These are phyloP conservation scores for Daldinia eschscholtzii DNA, from an alignment of 2,329 filamentous ascomycete species.

Conservation along the genomic window DNA sequence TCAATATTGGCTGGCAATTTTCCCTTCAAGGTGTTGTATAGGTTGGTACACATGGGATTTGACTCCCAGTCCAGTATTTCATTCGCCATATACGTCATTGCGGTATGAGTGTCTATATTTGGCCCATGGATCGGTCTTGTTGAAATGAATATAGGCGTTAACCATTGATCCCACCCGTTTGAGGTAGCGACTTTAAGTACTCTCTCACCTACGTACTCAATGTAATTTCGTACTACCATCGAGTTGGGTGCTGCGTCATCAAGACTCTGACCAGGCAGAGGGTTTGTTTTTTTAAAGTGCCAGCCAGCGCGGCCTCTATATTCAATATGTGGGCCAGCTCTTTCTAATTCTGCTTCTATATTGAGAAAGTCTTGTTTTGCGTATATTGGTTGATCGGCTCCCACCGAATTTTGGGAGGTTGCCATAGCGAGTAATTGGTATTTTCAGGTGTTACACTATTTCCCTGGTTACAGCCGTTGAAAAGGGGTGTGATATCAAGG, in stretches of 20 bases:
- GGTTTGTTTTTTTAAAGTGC: background rate
- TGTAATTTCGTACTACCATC: background rate
- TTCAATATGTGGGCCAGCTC: slow-evolving; percentile 12
- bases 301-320: slow-evolving; percentile 2
- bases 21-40: slow-evolving; percentile 1
- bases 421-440: background rate
- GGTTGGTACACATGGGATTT: background rate
- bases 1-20: slow-evolving; percentile 5
- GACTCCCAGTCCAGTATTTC: background rate
- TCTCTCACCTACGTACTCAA: background rate
- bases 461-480: background rate
- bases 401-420: background rate
- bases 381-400: slow-evolving; percentile 1
- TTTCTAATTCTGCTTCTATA: slow-evolving; percentile 23
- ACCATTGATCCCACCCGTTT: background rate
- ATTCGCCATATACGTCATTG: background rate
- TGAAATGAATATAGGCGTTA: background rate
- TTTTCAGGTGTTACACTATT: background rate
- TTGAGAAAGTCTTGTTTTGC: background rate
- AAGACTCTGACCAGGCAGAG: background rate
- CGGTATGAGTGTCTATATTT: background rate
- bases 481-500: no score
- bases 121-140: background rate
- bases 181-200: background rate
- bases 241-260: background rate